These are phyloP conservation scores for Ormosia emarginata DNA, from an alignment of 306 rosid genomes.

Conservation along the genomic window DNA sequence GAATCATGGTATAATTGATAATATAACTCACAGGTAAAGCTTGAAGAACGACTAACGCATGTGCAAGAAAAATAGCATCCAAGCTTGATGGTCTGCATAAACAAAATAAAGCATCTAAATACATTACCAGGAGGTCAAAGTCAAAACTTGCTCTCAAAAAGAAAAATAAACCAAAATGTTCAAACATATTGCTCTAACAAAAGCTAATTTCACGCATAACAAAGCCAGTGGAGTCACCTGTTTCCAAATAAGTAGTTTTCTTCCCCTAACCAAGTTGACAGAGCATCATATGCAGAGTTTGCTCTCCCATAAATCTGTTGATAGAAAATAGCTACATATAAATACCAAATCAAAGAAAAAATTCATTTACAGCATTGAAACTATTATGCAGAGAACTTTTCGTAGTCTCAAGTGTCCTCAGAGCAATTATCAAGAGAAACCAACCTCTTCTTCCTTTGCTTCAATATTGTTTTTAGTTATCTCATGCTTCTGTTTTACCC, in stretches of 20 bases:
- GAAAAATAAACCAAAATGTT: neutral
- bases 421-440: conserved; percentile 9
- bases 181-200: neutral
- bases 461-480: conserved; percentile 55
- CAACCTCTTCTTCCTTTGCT: conserved; percentile 62
- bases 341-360: conserved; percentile 3
- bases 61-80: conserved; percentile 82
- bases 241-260: conserved; percentile 50
- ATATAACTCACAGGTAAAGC: conserved; percentile 78
- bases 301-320: conserved; percentile 70
- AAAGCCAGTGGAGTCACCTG: conserved; percentile 47
- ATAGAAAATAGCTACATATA: conserved; percentile 1
- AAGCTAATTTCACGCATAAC: neutral
- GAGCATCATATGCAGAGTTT: conserved; percentile 61
- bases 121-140: conserved; percentile 7
- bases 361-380: neutral
- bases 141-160: neutral
- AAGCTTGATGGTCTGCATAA: conserved; percentile 75
- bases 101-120: conserved; percentile 17
- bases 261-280: conserved; percentile 66
- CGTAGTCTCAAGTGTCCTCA: neutral
- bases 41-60: conserved; percentile 57
- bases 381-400: neutral
- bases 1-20: neutral
- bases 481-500: conserved; percentile 56